Evolutionary conservation across 148 eudicot genomes (phyloP).

Genomic region (Rhododendron molle): DNA sequence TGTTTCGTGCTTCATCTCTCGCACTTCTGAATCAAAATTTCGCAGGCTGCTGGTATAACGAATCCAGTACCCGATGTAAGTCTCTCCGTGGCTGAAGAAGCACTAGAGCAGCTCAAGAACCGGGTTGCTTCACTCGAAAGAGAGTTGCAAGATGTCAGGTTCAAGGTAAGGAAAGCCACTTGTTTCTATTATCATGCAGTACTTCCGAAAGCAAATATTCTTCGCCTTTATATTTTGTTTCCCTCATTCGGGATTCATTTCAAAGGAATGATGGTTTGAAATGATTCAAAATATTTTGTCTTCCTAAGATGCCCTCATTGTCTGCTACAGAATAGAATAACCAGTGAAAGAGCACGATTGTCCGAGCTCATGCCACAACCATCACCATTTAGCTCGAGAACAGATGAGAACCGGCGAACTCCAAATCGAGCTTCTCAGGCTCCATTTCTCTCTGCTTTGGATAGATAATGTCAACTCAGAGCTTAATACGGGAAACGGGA

Average conservation of each 20-base stretch:
- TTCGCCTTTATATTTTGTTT: not conserved
- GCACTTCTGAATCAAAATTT: not conserved
- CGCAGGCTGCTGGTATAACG: conserved; percentile 69
- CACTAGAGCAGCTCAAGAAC: conserved; percentile 52
- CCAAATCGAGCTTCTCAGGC: conserved; percentile 41
- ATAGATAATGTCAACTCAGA: conserved; percentile 34
- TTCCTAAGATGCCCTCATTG: not conserved
- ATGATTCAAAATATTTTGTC: not conserved
- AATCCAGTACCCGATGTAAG: conserved; percentile 47
- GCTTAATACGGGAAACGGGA: not conserved
- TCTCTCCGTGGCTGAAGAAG: conserved; percentile 57
- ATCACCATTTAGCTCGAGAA: conserved; percentile 38
- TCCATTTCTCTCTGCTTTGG: conserved; percentile 60
- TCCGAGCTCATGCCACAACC: conserved; percentile 52
- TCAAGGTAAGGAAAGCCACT: conserved; percentile 41
- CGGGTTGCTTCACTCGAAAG: conserved; percentile 48
- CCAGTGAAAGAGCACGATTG: conserved; percentile 51
- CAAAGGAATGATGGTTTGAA: not conserved
- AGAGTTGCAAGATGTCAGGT: conserved; percentile 56
- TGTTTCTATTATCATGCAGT: not conserved
- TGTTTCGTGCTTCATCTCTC: not conserved
- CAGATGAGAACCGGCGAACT: conserved; percentile 41
- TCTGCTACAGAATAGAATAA: conserved; percentile 45
- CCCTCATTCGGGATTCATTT: not conserved
- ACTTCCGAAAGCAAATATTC: not conserved